These are phyloP conservation scores for Thymus mandschuricus DNA, from an alignment of 257 asterid genomes.

Conservation along the genomic window DNA sequence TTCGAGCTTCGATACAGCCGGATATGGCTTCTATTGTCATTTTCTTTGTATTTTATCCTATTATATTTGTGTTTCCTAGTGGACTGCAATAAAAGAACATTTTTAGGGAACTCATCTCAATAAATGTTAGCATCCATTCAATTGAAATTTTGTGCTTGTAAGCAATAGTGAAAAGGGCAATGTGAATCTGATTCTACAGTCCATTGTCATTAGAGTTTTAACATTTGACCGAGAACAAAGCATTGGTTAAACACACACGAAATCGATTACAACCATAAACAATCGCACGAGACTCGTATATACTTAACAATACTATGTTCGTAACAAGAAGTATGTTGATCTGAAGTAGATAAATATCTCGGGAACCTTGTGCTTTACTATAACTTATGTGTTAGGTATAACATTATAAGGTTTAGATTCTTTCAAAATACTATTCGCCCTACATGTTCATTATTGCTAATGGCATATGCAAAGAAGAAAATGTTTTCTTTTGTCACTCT, in stretches of 20 bases:
- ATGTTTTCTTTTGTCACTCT: slow-evolving; percentile 7
- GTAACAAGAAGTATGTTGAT: not conserved
- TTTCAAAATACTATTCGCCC: slow-evolving; percentile 23
- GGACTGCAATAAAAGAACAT: slow-evolving; percentile 27
- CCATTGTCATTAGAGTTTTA: slow-evolving; percentile 7
- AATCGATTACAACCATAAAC: not conserved
- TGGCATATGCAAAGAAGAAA: slow-evolving; percentile 18
- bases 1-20: slow-evolving; percentile 19
- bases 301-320: not conserved
- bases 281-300: not conserved
- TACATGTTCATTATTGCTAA: slow-evolving; percentile 20
- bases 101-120: not conserved
- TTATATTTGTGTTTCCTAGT: slow-evolving; percentile 38
- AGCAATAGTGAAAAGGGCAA: slow-evolving; percentile 33
- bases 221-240: not conserved
- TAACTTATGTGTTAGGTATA: not conserved
- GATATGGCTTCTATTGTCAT: slow-evolving; percentile 14
- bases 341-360: not conserved
- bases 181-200: slow-evolving; percentile 58
- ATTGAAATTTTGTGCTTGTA: slow-evolving; percentile 38
- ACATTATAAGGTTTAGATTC: slow-evolving; percentile 29
- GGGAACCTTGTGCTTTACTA: slow-evolving; percentile 18
- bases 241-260: not conserved
- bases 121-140: slow-evolving; percentile 34
- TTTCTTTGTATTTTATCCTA: slow-evolving; percentile 23